These are phyloP conservation scores for Xylariaceae sp. DNA, from an alignment of 2,329 filamentous ascomycete genomes.

Conservation along the genomic window DNA sequence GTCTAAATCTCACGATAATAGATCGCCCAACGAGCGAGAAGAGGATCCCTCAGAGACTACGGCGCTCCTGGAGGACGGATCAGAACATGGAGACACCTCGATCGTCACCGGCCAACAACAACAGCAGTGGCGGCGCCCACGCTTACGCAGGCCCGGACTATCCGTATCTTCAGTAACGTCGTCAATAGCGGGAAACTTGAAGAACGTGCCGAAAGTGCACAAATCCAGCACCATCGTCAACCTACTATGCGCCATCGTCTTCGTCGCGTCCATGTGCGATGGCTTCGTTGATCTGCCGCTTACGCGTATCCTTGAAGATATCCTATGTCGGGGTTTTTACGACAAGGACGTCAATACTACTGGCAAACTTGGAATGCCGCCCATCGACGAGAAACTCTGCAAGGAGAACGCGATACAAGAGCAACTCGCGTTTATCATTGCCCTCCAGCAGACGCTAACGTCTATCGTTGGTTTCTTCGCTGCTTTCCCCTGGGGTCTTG, in stretches of 20 bases:
- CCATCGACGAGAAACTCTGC: conserved; percentile 36
- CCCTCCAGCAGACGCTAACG: conserved; percentile 26
- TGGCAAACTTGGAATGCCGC: neutral
- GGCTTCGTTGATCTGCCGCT: conserved; percentile 32
- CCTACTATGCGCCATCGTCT: conserved; percentile 31
- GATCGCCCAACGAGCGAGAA: conserved; percentile 9
- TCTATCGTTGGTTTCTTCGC: conserved; percentile 32
- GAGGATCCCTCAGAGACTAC: conserved; percentile 11
- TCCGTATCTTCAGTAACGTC: conserved; percentile 26
- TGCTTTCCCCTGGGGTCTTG: conserved; percentile 38
- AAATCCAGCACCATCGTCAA: conserved; percentile 26
- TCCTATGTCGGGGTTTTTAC: conserved; percentile 36
- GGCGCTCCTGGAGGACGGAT: conserved; percentile 6
- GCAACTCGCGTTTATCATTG: conserved; percentile 34
- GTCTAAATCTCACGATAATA: too few relatives aligned
- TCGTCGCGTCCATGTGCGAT: conserved; percentile 28
- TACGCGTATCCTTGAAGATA: conserved; percentile 35
- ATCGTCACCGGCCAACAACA: too few relatives aligned
- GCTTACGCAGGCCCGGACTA: too few relatives aligned
- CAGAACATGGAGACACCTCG: too few relatives aligned
- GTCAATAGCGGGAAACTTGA: conserved; percentile 15
- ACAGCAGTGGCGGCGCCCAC: conserved; percentile 17
- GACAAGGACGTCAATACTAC: too few relatives aligned
- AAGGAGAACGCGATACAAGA: conserved; percentile 34
- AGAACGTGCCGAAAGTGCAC: conserved; percentile 25